These are phyloP conservation scores for Mercurialis annua DNA, from an alignment of 345 rosid species.

Conservation along the genomic window DNA sequence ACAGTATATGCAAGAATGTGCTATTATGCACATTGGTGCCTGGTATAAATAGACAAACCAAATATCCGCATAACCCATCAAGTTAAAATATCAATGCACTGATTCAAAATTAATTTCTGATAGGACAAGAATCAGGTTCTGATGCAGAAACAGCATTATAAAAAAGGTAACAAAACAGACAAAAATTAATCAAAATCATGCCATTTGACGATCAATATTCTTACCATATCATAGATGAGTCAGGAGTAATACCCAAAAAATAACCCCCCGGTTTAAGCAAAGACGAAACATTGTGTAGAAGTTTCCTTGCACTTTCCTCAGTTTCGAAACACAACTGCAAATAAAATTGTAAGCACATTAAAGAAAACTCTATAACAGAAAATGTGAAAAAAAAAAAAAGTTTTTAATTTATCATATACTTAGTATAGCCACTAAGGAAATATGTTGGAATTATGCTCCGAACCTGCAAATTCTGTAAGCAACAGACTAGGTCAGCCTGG, in stretches of 20 bases:
- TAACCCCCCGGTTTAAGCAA: slow-evolving; percentile 94
- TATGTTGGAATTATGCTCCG: slow-evolving; percentile 3
- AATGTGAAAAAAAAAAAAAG: neutral
- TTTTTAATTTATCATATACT: neutral
- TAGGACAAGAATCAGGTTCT: neutral
- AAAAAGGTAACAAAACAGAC: neutral
- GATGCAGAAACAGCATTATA: slow-evolving; percentile 1
- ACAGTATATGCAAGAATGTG: neutral
- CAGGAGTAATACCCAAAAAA: slow-evolving; percentile 93
- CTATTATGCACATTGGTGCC: neutral
- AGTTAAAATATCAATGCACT: neutral
- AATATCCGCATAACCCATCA: neutral
- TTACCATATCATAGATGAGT: slow-evolving; percentile 99
- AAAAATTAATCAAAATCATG: slow-evolving; percentile 5
- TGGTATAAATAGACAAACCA: neutral
- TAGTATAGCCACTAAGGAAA: neutral
- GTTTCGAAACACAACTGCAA: slow-evolving; percentile 83
- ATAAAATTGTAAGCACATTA: slow-evolving; percentile 1
- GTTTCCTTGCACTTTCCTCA: slow-evolving; percentile 88
- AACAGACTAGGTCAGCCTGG: slow-evolving; percentile 80
- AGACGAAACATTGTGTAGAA: slow-evolving; percentile 71
- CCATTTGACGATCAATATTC: slow-evolving; percentile 27
- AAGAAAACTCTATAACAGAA: neutral
- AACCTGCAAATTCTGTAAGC: slow-evolving; percentile 94
- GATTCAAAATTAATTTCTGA: neutral